Base-by-base conservation (phyloP, 202 grass and related monocot genomes). In the Panicum virgatum region DNA sequence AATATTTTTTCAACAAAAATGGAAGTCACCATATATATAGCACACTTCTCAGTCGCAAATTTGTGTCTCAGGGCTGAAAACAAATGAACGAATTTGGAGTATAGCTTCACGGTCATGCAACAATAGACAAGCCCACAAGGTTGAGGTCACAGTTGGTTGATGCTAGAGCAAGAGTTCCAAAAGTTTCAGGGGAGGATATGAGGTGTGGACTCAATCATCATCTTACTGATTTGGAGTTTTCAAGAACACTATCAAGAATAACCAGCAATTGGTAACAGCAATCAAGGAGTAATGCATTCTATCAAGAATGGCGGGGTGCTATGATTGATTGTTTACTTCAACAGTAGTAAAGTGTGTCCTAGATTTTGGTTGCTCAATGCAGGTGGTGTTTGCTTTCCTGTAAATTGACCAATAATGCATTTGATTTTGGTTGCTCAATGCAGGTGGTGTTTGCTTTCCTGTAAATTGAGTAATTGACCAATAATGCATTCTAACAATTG, bases 1-100 rank as follows among this genome's bases (percentile, higher is more conserved):
- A 64, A 85, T 23, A 67, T 16, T 25, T 45, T 46, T 57, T 77
- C 44, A 47, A 76, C 65, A 6, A 72, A 84, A 77, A 3, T 82
- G 29, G 12, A 86, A 62, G 42, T 40, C 11, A 25, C 62, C 72
- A 80, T 45, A 84, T 58, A 19, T 39, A 1, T 46, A 60, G 27
- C 85, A 62, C 16, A 78, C 11, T 82, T 62, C 48, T 62, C 51
- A 12, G 4, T 12, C 18, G 5, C 65, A 87, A 9, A 44, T 48
- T 38, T 46, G n/a, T 57, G 20, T 32, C 18, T 56, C 3, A 7
- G 42, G 57, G 26, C 53, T 20, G 43, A 71, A 76, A 70, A 82
- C 19, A 30, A 81, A 37, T 69, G 50, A 39, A 74, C n/a, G 1
- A 54, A 61, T 8, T 42, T 44, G 27, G 26, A 40, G 2, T 8